Percentiles rank a stretch among this genome's conserved stretches.
Evolutionary conservation across 805 yeast species (phyloP).

Genomic region (Saccharomycopsis javanensis): DNA sequence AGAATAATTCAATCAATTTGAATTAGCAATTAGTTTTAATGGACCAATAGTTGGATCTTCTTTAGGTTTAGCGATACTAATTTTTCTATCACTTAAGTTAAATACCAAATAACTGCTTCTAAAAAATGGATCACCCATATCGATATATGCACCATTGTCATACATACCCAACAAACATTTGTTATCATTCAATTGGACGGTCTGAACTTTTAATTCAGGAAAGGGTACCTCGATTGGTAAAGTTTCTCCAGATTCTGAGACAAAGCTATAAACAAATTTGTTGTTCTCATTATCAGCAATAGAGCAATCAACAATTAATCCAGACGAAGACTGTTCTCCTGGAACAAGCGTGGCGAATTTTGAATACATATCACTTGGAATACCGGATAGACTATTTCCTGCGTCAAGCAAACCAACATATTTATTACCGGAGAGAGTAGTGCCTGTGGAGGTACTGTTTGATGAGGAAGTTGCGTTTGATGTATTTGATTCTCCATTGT

Average conservation of each 20-base stretch:
- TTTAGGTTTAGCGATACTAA: slow-evolving; percentile 35
- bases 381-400: neutral
- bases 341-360: neutral
- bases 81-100: slow-evolving; percentile 36
- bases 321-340: neutral
- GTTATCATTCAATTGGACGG: neutral
- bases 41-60: neutral
- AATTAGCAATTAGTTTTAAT: neutral
- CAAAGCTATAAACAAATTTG: slow-evolving; percentile 8
- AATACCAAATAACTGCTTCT: slow-evolving; percentile 44
- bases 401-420: slow-evolving; percentile 3
- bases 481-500: neutral
- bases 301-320: slow-evolving; percentile 10
- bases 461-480: neutral
- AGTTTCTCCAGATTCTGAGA: neutral
- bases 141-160: slow-evolving; percentile 24
- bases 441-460: neutral
- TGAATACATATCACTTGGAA: neutral
- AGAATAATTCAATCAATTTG: neutral
- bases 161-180: slow-evolving; percentile 10
- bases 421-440: neutral
- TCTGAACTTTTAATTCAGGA: slow-evolving; percentile 7
- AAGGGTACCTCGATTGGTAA: slow-evolving; percentile 15
- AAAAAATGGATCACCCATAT: slow-evolving; percentile 47
- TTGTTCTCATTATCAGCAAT: slow-evolving; percentile 10